Evolutionary conservation across 2,329 filamentous ascomycete genomes (phyloP).

Genomic region (Bipolaris sorokiniana): DNA sequence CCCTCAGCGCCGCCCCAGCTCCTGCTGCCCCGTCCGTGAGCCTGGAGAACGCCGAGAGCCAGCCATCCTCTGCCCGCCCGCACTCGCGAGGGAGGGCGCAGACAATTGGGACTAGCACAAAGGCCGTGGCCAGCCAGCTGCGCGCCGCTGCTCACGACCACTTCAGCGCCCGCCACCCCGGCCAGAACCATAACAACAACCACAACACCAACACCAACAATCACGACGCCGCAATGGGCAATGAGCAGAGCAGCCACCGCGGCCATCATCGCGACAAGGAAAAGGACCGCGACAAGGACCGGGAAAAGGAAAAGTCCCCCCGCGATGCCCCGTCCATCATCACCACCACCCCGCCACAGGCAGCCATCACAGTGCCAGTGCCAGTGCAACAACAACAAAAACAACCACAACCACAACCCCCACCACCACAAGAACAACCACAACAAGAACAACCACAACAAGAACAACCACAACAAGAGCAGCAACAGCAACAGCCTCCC

Average conservation of each 20-base stretch:
- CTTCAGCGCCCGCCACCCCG: slow-evolving; percentile 16
- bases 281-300: slow-evolving; percentile 7
- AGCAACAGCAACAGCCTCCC: neutral
- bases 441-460: neutral
- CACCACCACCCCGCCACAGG: neutral
- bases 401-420: neutral
- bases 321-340: slow-evolving; percentile 1
- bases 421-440: neutral
- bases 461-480: neutral
- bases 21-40: slow-evolving; percentile 48
- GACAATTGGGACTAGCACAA: slow-evolving; percentile 28
- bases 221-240: slow-evolving; percentile 43
- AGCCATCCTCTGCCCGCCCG: slow-evolving; percentile 34
- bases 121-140: slow-evolving; percentile 36
- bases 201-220: neutral
- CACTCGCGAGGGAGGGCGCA: slow-evolving; percentile 40
- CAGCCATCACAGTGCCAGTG: slow-evolving; percentile 1
- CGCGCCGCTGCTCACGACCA: slow-evolving; percentile 42
- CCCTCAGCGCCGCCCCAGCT: slow-evolving; percentile 46
- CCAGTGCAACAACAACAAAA: neutral
- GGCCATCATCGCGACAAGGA: slow-evolving; percentile 7
- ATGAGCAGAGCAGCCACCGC: slow-evolving; percentile 49
- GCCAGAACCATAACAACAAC: slow-evolving; percentile 18
- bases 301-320: slow-evolving; percentile 13
- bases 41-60: slow-evolving; percentile 46